A percentile compares a stretch with the other conserved stretches of the same genome.
Conservation (phyloP, 352 stramenopile genomes). For the Pythium guiyangense region DNA sequence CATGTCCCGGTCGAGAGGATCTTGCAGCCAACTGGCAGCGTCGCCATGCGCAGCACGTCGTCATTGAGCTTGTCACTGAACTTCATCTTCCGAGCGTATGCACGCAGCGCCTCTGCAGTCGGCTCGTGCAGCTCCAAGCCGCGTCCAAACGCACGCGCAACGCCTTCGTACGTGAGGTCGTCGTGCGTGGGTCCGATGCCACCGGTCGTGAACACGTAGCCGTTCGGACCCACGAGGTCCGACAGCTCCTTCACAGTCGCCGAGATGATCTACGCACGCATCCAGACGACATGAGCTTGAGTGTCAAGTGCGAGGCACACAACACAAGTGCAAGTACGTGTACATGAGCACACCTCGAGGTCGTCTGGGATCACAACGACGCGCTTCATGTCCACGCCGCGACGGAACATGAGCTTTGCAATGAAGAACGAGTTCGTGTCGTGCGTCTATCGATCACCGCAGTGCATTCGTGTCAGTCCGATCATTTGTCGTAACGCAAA, state of each 20-base stretch:
- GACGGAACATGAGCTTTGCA: slow-evolving; percentile 73
- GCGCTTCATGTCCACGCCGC: slow-evolving; percentile 72
- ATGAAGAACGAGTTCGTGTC: slow-evolving; percentile 86
- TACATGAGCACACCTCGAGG: slow-evolving; percentile 32
- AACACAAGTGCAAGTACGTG: no score
- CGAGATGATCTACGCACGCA: slow-evolving; percentile 41
- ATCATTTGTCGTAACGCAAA: no score
- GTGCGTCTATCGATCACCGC: slow-evolving; percentile 39
- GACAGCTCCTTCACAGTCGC: slow-evolving; percentile 72
- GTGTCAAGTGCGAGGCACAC: no score
- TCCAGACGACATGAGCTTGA: no score
- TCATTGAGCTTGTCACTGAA: slow-evolving; percentile 44
- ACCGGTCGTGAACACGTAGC: slow-evolving; percentile 84
- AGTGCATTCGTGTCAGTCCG: background rate
- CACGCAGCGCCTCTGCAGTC: slow-evolving; percentile 49
- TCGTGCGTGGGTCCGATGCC: slow-evolving; percentile 86
- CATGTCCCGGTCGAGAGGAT: slow-evolving; percentile 50
- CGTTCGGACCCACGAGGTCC: slow-evolving; percentile 59
- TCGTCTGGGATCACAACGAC: slow-evolving; percentile 82
- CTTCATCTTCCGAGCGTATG: slow-evolving; percentile 29
- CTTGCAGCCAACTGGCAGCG: slow-evolving; percentile 56
- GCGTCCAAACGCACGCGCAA: slow-evolving; percentile 66
- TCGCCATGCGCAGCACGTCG: slow-evolving; percentile 67
- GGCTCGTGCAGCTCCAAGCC: slow-evolving; percentile 63
- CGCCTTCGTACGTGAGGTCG: slow-evolving; percentile 85